These are phyloP conservation scores for Rhodocollybia butyracea DNA, from an alignment of 768 basidiomycete genomes.

Conservation along the genomic window DNA sequence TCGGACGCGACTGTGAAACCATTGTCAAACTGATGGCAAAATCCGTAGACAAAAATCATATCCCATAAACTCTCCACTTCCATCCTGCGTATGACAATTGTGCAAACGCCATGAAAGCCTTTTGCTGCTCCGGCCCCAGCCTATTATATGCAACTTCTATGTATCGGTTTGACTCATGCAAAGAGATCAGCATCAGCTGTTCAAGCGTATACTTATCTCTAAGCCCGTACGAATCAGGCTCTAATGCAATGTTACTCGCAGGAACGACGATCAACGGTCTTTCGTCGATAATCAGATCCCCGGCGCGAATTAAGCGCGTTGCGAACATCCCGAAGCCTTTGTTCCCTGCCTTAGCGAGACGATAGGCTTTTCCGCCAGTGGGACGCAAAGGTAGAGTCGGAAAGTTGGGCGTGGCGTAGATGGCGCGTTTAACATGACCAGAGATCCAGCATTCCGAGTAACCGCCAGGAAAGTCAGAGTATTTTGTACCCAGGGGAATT, in stretches of 20 bases:
- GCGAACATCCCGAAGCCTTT: constrained; percentile 15
- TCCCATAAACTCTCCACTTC: constrained; percentile 27
- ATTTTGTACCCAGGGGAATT: neutral
- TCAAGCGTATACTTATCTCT: neutral
- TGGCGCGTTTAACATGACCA: neutral
- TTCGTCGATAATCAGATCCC: constrained; percentile 12
- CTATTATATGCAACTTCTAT: constrained; percentile 17
- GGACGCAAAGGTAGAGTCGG: neutral
- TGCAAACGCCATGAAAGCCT: constrained; percentile 22
- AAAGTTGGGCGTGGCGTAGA: neutral
- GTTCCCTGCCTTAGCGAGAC: neutral
- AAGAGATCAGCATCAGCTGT: neutral
- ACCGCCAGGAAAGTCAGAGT: neutral
- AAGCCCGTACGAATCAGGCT: neutral
- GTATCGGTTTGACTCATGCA: constrained; percentile 2
- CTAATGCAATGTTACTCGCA: neutral
- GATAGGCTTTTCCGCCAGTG: neutral
- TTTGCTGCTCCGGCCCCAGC: constrained; percentile 17
- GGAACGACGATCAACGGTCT: constrained; percentile 10
- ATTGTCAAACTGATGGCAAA: neutral
- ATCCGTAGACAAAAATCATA: constrained; percentile 1
- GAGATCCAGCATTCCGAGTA: constrained; percentile 1
- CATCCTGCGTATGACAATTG: constrained; percentile 26
- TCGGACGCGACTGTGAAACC: constrained; percentile 1
- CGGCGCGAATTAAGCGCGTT: constrained; percentile 5